phyloP scores from a whole-genome alignment of 2,329 filamentous ascomycete species.

The Colletotrichum tanaceti region DNA sequence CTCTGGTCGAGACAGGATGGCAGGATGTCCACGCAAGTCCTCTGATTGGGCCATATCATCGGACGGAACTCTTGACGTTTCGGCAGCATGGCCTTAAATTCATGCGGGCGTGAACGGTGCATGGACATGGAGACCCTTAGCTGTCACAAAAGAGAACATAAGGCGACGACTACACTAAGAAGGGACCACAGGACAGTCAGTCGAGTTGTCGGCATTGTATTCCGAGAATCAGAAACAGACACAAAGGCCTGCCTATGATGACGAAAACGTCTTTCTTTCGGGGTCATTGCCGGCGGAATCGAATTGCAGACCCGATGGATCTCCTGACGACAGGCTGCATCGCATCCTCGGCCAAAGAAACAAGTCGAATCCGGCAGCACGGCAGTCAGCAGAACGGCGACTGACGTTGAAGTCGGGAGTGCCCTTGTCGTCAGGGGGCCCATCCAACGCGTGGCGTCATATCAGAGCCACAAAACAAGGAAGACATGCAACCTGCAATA shows the following conservation, averaged over 20 bases:
- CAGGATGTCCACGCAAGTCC: conserved; percentile 5
- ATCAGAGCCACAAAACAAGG: conserved; percentile 37
- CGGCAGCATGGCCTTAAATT: conserved; percentile 15
- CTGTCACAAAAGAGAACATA: not conserved
- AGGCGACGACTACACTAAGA: not conserved
- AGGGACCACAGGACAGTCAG: not conserved
- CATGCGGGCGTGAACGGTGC: conserved; percentile 22
- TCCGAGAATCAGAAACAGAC: not conserved
- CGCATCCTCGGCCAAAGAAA: conserved; percentile 13
- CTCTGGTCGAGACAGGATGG: conserved; percentile 25
- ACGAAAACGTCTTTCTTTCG: conserved; percentile 22
- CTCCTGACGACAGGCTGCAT: conserved; percentile 26
- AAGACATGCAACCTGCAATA: conserved; percentile 34
- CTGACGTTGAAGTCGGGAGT: conserved; percentile 33
- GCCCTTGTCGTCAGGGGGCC: conserved; percentile 18
- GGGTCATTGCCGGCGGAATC: conserved; percentile 3
- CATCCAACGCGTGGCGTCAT: conserved; percentile 38
- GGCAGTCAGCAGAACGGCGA: conserved; percentile 27
- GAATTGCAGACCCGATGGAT: not conserved
- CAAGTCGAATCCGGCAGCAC: conserved; percentile 15
- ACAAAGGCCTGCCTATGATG: conserved; percentile 8
- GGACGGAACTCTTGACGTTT: conserved; percentile 29
- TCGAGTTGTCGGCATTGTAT: conserved; percentile 14
- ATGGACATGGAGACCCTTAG: conserved; percentile 16
- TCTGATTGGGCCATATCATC: conserved; percentile 23